Percentiles rank a stretch among this genome's conserved stretches.
Conservation (phyloP, 2,329 filamentous ascomycete species). For the Trichoderma polysporum region DNA sequence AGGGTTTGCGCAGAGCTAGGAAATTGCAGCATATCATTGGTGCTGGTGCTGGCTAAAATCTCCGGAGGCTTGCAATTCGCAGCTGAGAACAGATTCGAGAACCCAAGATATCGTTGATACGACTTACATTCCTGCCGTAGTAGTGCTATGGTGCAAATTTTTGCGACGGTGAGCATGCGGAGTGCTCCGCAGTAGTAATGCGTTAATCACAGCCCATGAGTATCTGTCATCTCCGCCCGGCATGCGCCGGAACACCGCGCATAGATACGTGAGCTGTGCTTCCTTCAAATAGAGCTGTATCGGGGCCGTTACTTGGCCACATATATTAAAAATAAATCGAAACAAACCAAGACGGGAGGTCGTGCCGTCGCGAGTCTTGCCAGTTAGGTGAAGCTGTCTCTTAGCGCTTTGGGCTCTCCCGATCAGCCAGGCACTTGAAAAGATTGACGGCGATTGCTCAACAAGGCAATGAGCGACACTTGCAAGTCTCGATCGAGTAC, state of each 20-base stretch:
- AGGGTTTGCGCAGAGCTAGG: neutral
- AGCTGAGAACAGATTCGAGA: constrained; percentile 3
- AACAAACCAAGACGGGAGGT: neutral
- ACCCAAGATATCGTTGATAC: neutral
- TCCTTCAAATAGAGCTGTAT: neutral
- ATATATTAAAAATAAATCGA: neutral
- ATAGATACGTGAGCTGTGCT: neutral
- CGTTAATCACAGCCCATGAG: neutral
- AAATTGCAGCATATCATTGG: neutral
- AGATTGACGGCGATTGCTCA: neutral
- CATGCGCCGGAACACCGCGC: neutral
- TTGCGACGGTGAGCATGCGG: constrained; percentile 6
- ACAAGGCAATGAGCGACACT: constrained; percentile 19
- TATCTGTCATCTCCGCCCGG: constrained; percentile 12
- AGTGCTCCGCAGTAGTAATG: neutral
- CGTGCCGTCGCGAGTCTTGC: constrained; percentile 1
- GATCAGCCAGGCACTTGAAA: neutral
- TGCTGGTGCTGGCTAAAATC: neutral
- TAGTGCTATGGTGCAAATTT: neutral
- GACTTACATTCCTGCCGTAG: neutral
- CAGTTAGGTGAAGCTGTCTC: neutral
- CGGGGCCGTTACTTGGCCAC: neutral
- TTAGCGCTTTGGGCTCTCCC: neutral
- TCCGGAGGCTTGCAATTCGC: constrained; percentile 7
- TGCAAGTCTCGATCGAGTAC: constrained; percentile 20